Evolutionary conservation across 306 rosid genomes (phyloP).

Genomic region (Cucumis sativus): Cucumber_9930_V3 NC_026657.2:36008501-36009000

Average conservation of each 20-base stretch:
- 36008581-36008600: constrained; percentile 13
- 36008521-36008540: not conserved
- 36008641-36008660: not conserved
- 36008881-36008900: too few species aligned
- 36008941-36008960: too few species aligned
- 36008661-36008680: constrained; percentile 1
- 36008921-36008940: too few species aligned
- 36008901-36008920: too few species aligned
- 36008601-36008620: constrained; percentile 16
- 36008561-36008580: not conserved
- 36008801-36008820: not conserved
- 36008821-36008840: not conserved
- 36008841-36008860: too few species aligned
- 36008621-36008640: not conserved
- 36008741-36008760: not conserved
- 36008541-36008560: not conserved
- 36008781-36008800: not conserved
- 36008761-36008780: not conserved
- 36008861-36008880: too few species aligned
- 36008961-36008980: too few species aligned
- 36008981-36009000: too few species aligned
- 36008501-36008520: not conserved
- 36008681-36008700: not conserved
- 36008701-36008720: not conserved
- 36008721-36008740: not conserved